These are phyloP conservation scores for Chiua virens DNA, from an alignment of 768 basidiomycete species.

Conservation along the genomic window DNA sequence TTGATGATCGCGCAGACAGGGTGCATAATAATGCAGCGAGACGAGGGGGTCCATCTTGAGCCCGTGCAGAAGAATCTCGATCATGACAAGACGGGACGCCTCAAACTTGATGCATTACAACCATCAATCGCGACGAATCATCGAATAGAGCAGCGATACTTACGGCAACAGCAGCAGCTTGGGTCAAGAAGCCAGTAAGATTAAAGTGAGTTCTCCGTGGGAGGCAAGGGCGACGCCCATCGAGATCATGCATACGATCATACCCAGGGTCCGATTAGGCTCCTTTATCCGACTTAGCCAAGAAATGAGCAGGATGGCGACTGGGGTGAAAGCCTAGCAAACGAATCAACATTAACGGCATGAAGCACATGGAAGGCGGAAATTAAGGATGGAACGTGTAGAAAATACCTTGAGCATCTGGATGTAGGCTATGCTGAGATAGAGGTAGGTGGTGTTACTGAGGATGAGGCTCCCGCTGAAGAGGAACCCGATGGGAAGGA, in stretches of 20 bases:
- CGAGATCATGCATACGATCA: slow-evolving; percentile 92
- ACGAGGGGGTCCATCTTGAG: slow-evolving; percentile 98
- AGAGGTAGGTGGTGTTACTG: slow-evolving; percentile 90
- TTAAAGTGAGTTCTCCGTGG: slow-evolving; percentile 88
- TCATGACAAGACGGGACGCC: slow-evolving; percentile 92
- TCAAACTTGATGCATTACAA: slow-evolving; percentile 63
- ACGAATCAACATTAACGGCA: background rate
- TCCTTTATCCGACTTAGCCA: slow-evolving; percentile 89
- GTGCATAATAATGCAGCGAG: slow-evolving; percentile 94
- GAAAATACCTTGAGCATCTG: slow-evolving; percentile 87
- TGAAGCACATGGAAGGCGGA: background rate
- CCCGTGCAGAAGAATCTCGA: slow-evolving; percentile 91
- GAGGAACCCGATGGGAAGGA: slow-evolving; percentile 90
- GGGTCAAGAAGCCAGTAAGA: slow-evolving; percentile 82
- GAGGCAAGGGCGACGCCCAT: slow-evolving; percentile 87
- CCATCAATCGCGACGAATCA: background rate
- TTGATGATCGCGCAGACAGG: slow-evolving; percentile 93
- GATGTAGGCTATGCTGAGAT: slow-evolving; percentile 90
- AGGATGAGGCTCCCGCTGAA: slow-evolving; percentile 92
- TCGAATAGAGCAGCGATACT: background rate
- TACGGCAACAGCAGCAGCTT: slow-evolving; percentile 83
- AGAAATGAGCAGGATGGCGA: slow-evolving; percentile 90
- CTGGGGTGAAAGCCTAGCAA: slow-evolving; percentile 81
- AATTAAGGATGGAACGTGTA: background rate
- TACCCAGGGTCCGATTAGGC: slow-evolving; percentile 73